Conservation (phyloP, 192 early-diverging fungal genomes). For the Dispira simplex region DNA sequence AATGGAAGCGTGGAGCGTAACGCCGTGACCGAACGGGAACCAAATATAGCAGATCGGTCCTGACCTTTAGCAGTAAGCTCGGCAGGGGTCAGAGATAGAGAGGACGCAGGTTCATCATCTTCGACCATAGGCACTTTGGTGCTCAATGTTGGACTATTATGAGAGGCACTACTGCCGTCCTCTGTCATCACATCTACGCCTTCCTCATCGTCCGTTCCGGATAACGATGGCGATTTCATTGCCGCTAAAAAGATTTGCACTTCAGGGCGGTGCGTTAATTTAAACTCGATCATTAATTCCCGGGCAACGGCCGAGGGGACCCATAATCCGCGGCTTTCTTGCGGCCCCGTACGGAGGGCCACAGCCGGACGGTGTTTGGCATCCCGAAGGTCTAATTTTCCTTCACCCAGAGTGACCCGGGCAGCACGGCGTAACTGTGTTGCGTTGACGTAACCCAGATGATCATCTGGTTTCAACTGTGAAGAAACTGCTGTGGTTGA, state of each 20-base stretch:
- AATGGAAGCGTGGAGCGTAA: not conserved
- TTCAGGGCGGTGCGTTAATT: not conserved
- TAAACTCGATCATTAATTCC: not conserved
- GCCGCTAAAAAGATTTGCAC: not conserved
- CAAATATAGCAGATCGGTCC: not conserved
- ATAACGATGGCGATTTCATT: not conserved
- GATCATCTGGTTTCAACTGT: constrained; percentile 17
- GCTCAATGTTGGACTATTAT: too few relatives aligned
- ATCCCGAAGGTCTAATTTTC: constrained; percentile 26
- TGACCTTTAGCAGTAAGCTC: not conserved
- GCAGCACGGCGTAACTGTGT: constrained; percentile 32
- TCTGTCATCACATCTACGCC: not conserved
- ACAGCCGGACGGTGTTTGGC: constrained; percentile 23
- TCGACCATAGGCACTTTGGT: not conserved
- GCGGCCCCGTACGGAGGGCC: constrained; percentile 20
- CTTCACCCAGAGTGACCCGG: constrained; percentile 27
- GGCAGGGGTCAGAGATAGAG: not conserved
- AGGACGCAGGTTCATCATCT: not conserved
- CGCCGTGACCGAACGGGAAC: not conserved
- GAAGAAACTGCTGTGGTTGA: too few relatives aligned
- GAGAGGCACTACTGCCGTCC: too few relatives aligned
- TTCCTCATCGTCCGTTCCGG: not conserved
- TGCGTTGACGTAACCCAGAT: constrained; percentile 33
- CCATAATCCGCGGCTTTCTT: constrained; percentile 36
- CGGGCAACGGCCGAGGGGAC: not conserved